phyloP scores from a whole-genome alignment of 2,329 filamentous ascomycete species.

The Alternaria alternata region DNA sequence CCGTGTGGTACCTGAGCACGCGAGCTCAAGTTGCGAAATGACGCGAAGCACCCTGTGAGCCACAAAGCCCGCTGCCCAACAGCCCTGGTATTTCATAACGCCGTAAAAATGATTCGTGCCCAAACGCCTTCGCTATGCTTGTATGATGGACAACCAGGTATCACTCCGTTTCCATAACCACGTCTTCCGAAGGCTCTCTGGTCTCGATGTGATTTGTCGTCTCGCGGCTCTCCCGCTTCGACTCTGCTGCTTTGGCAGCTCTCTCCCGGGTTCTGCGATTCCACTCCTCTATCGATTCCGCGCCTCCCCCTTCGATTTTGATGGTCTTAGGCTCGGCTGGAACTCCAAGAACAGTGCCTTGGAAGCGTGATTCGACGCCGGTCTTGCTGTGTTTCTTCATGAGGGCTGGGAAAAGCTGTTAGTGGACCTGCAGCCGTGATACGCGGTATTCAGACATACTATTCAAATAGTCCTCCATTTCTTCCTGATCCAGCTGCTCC shows the following conservation, averaged over 20 bases:
- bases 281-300: constrained; percentile 74
- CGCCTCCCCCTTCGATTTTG: constrained; percentile 78
- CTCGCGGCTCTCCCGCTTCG: constrained; percentile 32
- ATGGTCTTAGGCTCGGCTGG: constrained; percentile 74
- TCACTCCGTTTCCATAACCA: constrained; percentile 39
- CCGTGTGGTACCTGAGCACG: background rate
- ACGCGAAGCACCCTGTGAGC: background rate
- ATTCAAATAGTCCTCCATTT: constrained; percentile 59
- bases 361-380: constrained; percentile 84
- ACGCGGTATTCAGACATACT: constrained; percentile 35
- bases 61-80: background rate
- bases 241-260: constrained; percentile 35
- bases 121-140: constrained; percentile 50
- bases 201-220: constrained; percentile 25
- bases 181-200: constrained; percentile 31
- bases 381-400: constrained; percentile 94
- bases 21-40: background rate
- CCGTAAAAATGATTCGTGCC: constrained; percentile 22
- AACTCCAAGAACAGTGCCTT: constrained; percentile 83
- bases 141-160: constrained; percentile 16
- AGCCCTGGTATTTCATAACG: constrained; percentile 9
- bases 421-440: constrained; percentile 19
- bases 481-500: constrained; percentile 55
- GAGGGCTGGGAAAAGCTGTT: constrained; percentile 62
- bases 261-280: constrained; percentile 45